Evolutionary conservation across 306 rosid species (phyloP).

Genomic region (Prunus kanzakura): DNA sequence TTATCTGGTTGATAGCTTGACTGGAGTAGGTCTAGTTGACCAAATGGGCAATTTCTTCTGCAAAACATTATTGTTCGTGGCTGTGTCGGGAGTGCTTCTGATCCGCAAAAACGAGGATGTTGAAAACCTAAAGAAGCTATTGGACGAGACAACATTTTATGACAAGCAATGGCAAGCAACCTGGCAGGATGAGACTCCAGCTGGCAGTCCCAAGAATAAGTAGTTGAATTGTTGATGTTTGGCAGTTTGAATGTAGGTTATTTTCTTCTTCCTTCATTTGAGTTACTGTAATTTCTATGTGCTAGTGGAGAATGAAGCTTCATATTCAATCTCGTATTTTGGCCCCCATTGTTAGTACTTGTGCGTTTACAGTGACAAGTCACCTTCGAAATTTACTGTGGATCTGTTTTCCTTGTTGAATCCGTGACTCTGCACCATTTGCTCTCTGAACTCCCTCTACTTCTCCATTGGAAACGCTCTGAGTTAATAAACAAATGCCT

Average conservation of each 20-base stretch:
- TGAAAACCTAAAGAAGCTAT: slow-evolving; percentile 69
- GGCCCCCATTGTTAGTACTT: background rate
- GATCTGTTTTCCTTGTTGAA: background rate
- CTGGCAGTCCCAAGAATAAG: slow-evolving; percentile 40
- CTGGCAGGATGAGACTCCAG: slow-evolving; percentile 79
- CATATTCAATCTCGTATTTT: background rate
- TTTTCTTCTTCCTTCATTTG: background rate
- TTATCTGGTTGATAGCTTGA: slow-evolving; percentile 93
- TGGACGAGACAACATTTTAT: slow-evolving; percentile 89
- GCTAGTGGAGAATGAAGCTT: slow-evolving; percentile 3
- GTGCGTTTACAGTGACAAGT: background rate
- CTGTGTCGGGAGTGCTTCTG: slow-evolving; percentile 84
- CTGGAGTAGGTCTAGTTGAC: slow-evolving; percentile 96
- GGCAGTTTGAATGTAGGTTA: background rate
- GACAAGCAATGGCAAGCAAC: slow-evolving; percentile 99
- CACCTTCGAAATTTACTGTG: background rate
- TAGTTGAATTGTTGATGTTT: slow-evolving; percentile 28
- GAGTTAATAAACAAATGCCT: background rate
- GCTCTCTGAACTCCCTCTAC: no score
- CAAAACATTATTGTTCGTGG: slow-evolving; percentile 83
- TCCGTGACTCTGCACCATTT: background rate
- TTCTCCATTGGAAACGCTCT: background rate
- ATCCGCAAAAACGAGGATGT: slow-evolving; percentile 91
- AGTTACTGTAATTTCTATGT: slow-evolving; percentile 2
- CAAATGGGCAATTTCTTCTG: slow-evolving; percentile 93